Evolutionary conservation across 805 yeast species (phyloP), one percentile per base, ranked within the genome.

Genomic region (Torulaspora maleeae): DNA sequence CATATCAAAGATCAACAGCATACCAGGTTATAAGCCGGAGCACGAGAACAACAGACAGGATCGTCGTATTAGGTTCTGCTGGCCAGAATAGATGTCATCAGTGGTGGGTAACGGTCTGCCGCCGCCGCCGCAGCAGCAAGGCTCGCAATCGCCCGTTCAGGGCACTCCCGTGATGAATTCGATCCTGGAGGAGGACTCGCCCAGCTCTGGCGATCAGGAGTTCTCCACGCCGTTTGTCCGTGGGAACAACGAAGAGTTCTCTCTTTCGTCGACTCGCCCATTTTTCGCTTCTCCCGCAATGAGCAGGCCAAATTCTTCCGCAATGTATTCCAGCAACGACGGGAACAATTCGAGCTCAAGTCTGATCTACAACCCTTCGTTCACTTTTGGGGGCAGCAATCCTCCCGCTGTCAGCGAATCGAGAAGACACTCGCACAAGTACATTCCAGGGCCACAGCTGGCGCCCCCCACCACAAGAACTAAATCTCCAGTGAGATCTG

Each of bases 281-380:
- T 46, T 45, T n/a, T 55, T 54, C 29, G 51, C 53, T 7, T 56
- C 59, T 1, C 61, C 60, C 1, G 45, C 51, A 4, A 29, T 47
- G 13, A 33, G 54, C 13, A 44, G 57, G 13, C 59, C 60, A 4
- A 48, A 36, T 20, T 51, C 58, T 9, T 45, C 55, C 11, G 52
- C 55, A 6, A 52, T 64, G 35, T 64, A 64, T 40, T 50, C 63
- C 1, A 39, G 50, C 6, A 52, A 55, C 17, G 67, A 58, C 19
- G 64, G 57, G 4, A 64, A 63, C 43, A 57, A 60, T 33, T 64
- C 69, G 5, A 61, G 66, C 38, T 60, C 66, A n/a, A 62, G 64
- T 43, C 28, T 64, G 19, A 58, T 64, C 13, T 56, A 58, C 36
- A 64, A 63, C 29, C 55, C 63, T 2, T 41, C 61, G 1, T 64